These are phyloP conservation scores for Glycine soja DNA, from an alignment of 306 rosid species.

Conservation along the genomic window DNA sequence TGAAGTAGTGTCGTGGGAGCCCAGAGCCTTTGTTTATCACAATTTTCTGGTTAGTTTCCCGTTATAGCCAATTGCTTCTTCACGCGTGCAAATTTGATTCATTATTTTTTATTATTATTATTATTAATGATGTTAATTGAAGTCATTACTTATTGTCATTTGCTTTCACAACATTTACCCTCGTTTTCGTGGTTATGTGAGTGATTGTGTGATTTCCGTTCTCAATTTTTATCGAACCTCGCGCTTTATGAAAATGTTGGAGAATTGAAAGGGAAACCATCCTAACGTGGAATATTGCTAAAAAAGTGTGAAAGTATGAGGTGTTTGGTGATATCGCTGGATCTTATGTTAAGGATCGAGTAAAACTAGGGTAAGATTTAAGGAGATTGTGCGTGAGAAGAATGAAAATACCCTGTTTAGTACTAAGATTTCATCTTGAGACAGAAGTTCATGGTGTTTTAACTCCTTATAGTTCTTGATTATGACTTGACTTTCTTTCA, in stretches of 20 bases:
- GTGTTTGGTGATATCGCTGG: not conserved
- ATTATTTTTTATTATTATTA: not conserved
- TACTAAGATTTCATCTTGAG: conserved; percentile 28
- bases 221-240: not conserved
- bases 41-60: conserved; percentile 77
- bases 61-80: not conserved
- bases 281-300: not conserved
- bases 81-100: not conserved
- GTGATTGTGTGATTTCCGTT: not conserved
- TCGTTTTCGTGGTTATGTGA: not conserved
- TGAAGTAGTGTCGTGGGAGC: conserved; percentile 96
- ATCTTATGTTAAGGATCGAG: conserved; percentile 4
- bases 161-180: not conserved
- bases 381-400: conserved; percentile 18
- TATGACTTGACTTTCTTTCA: conserved; percentile 27
- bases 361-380: conserved; percentile 3
- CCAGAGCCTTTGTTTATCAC: conserved; percentile 92
- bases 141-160: not conserved
- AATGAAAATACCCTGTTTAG: conserved; percentile 2
- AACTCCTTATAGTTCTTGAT: conserved; percentile 13
- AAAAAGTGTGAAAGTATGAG: not conserved
- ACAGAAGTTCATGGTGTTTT: conserved; percentile 21
- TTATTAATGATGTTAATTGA: too few species aligned
- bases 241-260: conserved; percentile 23
- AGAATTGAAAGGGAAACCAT: not conserved